Percentiles rank a stretch among this genome's conserved stretches.
phyloP scores from a whole-genome alignment of 1,284 basidiomycete genomes.

The Xanthoconium separans region DNA sequence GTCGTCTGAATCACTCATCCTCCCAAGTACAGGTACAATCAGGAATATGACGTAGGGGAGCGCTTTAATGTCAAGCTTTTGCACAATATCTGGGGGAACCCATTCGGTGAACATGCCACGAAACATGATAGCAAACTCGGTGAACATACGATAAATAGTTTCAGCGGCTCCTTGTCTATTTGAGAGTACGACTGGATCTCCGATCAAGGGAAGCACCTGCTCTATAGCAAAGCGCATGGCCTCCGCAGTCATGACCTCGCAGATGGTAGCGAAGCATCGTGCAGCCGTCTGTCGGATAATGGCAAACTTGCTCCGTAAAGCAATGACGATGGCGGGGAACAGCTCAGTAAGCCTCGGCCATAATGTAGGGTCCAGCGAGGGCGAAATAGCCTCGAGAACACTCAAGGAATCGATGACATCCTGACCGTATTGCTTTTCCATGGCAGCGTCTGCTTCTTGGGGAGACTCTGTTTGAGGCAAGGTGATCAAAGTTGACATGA shows the following conservation, averaged over 20 bases:
- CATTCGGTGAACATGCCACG: constrained; percentile 7
- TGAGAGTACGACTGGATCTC: constrained; percentile 73
- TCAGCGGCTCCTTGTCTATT: constrained; percentile 92
- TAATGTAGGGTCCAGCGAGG: constrained; percentile 72
- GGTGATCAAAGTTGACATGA: constrained; percentile 5
- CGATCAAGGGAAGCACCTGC: constrained; percentile 80
- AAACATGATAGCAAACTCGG: constrained; percentile 1
- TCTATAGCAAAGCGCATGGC: constrained; percentile 91
- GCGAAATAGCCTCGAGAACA: constrained; percentile 81
- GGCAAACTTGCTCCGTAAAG: constrained; percentile 81
- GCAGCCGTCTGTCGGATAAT: constrained; percentile 90
- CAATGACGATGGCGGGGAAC: constrained; percentile 75
- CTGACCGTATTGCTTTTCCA: constrained; percentile 79
- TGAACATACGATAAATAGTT: constrained; percentile 79
- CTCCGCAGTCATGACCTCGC: constrained; percentile 80
- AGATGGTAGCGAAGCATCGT: constrained; percentile 84
- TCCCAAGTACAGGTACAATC: constrained; percentile 92
- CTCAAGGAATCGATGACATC: constrained; percentile 93
- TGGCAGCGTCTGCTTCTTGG: constrained; percentile 56
- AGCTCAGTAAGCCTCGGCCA: constrained; percentile 69
- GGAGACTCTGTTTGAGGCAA: constrained; percentile 43
- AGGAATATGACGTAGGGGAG: constrained; percentile 97
- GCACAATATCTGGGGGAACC: constrained; percentile 74
- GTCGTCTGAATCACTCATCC: constrained; percentile 96
- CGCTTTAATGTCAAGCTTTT: constrained; percentile 90